phyloP scores from a whole-genome alignment of 768 basidiomycete species.

The Suillus americanus region DNA sequence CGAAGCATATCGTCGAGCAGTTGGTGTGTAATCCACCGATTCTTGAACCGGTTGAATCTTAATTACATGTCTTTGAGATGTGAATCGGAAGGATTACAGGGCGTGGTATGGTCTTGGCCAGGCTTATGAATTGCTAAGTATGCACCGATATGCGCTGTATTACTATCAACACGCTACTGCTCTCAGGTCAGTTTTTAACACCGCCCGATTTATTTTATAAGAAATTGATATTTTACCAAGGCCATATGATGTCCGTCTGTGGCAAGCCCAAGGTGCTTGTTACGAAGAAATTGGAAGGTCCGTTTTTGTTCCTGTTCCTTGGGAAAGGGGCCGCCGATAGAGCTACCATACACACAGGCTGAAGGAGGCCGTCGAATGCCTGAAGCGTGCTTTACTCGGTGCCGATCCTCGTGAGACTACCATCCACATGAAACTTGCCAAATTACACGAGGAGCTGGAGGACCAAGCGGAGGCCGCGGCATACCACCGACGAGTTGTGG shows the following conservation, averaged over 20 bases:
- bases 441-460: constrained; percentile 63
- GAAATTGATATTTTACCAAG: constrained; percentile 37
- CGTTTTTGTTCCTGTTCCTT: constrained; percentile 18
- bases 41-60: not conserved
- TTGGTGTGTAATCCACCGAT: constrained; percentile 61
- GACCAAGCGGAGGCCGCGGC: constrained; percentile 69
- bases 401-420: constrained; percentile 75
- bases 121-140: constrained; percentile 93
- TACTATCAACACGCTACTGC: constrained; percentile 97
- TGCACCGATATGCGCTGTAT: constrained; percentile 94
- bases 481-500: constrained; percentile 80
- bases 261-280: constrained; percentile 92
- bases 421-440: constrained; percentile 73
- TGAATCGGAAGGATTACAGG: constrained; percentile 94
- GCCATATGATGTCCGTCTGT: constrained; percentile 94
- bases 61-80: constrained; percentile 51
- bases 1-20: constrained; percentile 93
- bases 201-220: not conserved
- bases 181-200: constrained; percentile 56
- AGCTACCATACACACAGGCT: constrained; percentile 46
- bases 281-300: constrained; percentile 91
- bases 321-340: constrained; percentile 5
- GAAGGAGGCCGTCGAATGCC: constrained; percentile 88
- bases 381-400: constrained; percentile 84
- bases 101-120: constrained; percentile 99